Evolutionary conservation across 1,284 basidiomycete species (phyloP).

Genomic region (Microbotryomycetes sp.): DNA sequence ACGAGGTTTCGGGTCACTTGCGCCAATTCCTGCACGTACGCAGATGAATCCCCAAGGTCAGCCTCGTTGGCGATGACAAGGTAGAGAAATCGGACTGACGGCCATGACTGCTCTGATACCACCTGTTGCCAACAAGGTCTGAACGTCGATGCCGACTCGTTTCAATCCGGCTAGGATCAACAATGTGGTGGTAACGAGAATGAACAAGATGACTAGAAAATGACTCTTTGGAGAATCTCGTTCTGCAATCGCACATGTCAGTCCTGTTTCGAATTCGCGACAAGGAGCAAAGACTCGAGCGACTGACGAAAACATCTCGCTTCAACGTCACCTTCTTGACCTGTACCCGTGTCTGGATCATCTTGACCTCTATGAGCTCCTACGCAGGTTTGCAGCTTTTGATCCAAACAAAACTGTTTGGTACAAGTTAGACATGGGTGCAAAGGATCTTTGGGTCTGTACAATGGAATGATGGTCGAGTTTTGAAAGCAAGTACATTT

Average conservation of each 20-base stretch:
- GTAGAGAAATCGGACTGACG: background rate
- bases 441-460: slow-evolving; percentile 69
- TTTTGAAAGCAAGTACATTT: slow-evolving; percentile 75
- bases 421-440: slow-evolving; percentile 90
- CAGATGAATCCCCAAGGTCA: background rate
- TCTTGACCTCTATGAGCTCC: slow-evolving; percentile 73
- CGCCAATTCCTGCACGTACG: background rate
- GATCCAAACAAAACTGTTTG: slow-evolving; percentile 86
- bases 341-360: slow-evolving; percentile 84
- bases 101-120: slow-evolving; percentile 6
- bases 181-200: slow-evolving; percentile 74
- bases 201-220: slow-evolving; percentile 79
- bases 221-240: slow-evolving; percentile 85
- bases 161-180: slow-evolving; percentile 69
- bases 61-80: no score
- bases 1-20: background rate
- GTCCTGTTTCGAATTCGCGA: background rate
- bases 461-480: slow-evolving; percentile 76
- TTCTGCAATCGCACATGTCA: slow-evolving; percentile 53
- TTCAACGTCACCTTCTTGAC: slow-evolving; percentile 93
- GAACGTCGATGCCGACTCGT: slow-evolving; percentile 28
- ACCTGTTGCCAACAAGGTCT: slow-evolving; percentile 4
- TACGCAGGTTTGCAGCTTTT: slow-evolving; percentile 76
- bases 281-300: background rate
- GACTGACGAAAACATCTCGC: slow-evolving; percentile 88